These are phyloP conservation scores for Escallonia herrerae DNA, from an alignment of 129 eudicot species.

Conservation along the genomic window DNA sequence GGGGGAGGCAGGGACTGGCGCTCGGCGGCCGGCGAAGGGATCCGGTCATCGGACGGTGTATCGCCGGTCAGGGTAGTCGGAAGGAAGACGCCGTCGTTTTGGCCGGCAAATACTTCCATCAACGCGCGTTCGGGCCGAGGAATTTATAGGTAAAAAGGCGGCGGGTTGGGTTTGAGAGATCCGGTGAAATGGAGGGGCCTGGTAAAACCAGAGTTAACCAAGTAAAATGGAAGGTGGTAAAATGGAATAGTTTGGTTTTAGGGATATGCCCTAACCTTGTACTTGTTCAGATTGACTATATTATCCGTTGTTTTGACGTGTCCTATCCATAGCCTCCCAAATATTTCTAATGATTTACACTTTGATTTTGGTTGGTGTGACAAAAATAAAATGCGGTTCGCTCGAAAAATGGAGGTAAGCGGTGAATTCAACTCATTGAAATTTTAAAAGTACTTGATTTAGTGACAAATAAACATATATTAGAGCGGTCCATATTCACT, in stretches of 20 bases:
- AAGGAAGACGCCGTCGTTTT: constrained; percentile 29
- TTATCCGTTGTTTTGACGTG: too few relatives aligned
- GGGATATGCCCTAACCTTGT: not conserved
- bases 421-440: too few relatives aligned
- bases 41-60: constrained; percentile 13
- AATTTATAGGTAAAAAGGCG: not conserved
- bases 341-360: too few relatives aligned
- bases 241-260: not conserved
- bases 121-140: constrained; percentile 13
- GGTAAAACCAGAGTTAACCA: constrained; percentile 1
- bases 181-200: constrained; percentile 21
- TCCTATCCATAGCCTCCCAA: too few relatives aligned
- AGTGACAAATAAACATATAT: too few relatives aligned
- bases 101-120: constrained; percentile 40
- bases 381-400: too few relatives aligned
- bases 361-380: too few relatives aligned
- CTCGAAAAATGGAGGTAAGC: too few relatives aligned
- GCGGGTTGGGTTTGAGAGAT: constrained; percentile 15
- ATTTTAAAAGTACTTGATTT: too few relatives aligned
- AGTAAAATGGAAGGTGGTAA: not conserved
- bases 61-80: constrained; percentile 15
- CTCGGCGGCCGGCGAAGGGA: constrained; percentile 11
- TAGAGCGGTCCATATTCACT: too few relatives aligned
- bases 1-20: constrained; percentile 25
- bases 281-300: too few relatives aligned